Base-by-base conservation (phyloP, 768 basidiomycete species). In the Mrakia hoshinonis region DNA sequence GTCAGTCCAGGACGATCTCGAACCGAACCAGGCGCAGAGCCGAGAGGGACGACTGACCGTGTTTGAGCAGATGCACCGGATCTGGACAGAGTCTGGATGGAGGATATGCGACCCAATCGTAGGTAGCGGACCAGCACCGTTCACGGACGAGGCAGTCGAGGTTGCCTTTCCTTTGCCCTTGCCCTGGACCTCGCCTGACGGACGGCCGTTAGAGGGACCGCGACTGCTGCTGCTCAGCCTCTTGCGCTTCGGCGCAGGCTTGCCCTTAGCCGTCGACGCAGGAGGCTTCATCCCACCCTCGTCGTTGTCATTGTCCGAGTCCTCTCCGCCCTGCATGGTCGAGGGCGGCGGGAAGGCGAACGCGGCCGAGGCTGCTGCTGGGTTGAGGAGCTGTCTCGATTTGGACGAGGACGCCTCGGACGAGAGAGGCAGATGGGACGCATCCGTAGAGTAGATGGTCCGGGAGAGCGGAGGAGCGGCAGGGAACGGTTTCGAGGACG, bases 31-130 rank as follows among this genome's bases (percentile, higher is more conserved):
- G 5, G 47, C 31, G 39, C 46, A 26, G 52, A 43, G 4, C 15
- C 2, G 38, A 48, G 51, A 51, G 38, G 4, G 22, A 51, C 9
- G 22, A 72, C 70, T 65, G 39, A 72, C 70, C n/a, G 54, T 72
- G 24, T 58, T 66, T 12, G 85, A 86, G 78, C 91, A 93, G 72
- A 91, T 88, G 78, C 91, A 93, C 58, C 80, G 67, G 49, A 78
- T 78, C 10, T 75, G 36, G 6, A 60, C 67, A 0, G 66, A 62
- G 61, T 73, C 72, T 15, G 66, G 67, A 34, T 68, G n/a, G 18
- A 73, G 52, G 51, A 73, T 63, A 48, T 73, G 72, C 48, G 64
- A 55, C 4, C 9, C 58, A 36, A 7, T 51, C 22, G 22, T 18
- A 11, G 60, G 48, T 1, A 55, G 49, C 38, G 70, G 47, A 3